Percentiles rank a stretch among this genome's conserved stretches.
phyloP scores from a whole-genome alignment of 73 alveolate genomes.

The Diophrys sp. region DNA sequence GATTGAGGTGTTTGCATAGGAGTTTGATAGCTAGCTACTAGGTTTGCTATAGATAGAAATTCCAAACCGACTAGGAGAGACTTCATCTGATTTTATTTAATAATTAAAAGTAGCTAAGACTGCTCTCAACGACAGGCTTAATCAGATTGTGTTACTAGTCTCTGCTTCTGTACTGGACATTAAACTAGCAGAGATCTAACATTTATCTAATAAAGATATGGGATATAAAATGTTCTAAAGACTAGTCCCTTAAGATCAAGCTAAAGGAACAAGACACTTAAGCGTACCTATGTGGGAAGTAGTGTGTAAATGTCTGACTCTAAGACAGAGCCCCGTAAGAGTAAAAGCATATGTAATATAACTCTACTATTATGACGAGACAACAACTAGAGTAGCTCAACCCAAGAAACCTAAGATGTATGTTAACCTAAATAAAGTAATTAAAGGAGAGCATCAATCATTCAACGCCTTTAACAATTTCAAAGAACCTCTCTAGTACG shows the following conservation, averaged over 20 bases:
- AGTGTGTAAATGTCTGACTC: not conserved
- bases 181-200: not conserved
- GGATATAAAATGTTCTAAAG: not conserved
- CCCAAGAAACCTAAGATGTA: not conserved
- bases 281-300: not conserved
- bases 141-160: not conserved
- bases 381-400: not conserved
- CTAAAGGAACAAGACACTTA: not conserved
- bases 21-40: too few species aligned
- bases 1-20: too few species aligned
- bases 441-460: not conserved
- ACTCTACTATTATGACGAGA: not conserved
- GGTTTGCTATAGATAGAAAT: too few species aligned
- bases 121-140: not conserved
- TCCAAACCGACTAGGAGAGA: too few species aligned
- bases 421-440: not conserved
- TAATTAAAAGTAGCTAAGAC: not conserved
- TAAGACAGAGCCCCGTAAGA: not conserved
- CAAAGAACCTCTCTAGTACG: too few species aligned
- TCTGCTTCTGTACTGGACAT: not conserved
- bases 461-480: not conserved
- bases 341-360: not conserved
- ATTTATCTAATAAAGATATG: not conserved
- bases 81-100: not conserved
- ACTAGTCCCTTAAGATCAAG: not conserved